Percentiles rank a stretch among this genome's conserved stretches.
Evolutionary conservation across 2,329 filamentous ascomycete species (phyloP).

Genomic region (Epichloe coenophiala): DNA sequence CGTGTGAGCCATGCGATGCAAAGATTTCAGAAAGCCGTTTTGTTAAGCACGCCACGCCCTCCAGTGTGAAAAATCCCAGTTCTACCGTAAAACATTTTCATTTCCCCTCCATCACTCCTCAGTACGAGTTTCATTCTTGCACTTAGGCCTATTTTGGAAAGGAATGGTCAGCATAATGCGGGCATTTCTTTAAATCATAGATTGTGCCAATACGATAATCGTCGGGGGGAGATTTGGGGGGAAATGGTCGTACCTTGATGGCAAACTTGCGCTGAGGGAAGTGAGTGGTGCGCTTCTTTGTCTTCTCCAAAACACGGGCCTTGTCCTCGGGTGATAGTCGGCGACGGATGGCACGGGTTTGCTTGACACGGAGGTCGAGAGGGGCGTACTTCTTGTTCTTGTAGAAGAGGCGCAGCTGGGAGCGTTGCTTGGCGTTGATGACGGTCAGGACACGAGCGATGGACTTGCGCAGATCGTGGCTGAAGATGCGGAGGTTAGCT

Average conservation of each 20-base stretch:
- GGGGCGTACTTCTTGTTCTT: conserved; percentile 99
- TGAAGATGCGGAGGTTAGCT: conserved; percentile 23
- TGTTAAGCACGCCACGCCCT: conserved; percentile 23
- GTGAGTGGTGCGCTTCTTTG: conserved; percentile 89
- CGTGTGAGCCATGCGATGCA: conserved; percentile 25
- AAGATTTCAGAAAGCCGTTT: conserved; percentile 15
- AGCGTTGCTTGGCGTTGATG: conserved; percentile 99
- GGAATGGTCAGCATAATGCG: background rate
- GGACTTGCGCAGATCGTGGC: conserved; percentile 98
- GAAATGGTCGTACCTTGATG: conserved; percentile 62
- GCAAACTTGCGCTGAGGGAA: conserved; percentile 99
- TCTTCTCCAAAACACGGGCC: conserved; percentile 74
- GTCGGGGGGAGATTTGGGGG: background rate
- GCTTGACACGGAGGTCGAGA: conserved; percentile 95
- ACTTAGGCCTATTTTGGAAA: conserved; percentile 6
- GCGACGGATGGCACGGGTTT: conserved; percentile 95
- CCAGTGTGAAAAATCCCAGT: conserved; percentile 10
- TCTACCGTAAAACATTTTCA: conserved; percentile 2
- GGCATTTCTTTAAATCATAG: background rate
- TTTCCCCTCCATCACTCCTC: conserved; percentile 4
- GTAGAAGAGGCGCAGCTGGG: conserved; percentile 98
- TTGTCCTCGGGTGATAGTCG: conserved; percentile 86
- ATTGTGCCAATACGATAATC: no score
- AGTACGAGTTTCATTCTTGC: conserved; percentile 1
- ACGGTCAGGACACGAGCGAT: conserved; percentile 97